These are phyloP conservation scores for Colletotrichum godetiae DNA, from an alignment of 2,329 filamentous ascomycete genomes.

Conservation along the genomic window DNA sequence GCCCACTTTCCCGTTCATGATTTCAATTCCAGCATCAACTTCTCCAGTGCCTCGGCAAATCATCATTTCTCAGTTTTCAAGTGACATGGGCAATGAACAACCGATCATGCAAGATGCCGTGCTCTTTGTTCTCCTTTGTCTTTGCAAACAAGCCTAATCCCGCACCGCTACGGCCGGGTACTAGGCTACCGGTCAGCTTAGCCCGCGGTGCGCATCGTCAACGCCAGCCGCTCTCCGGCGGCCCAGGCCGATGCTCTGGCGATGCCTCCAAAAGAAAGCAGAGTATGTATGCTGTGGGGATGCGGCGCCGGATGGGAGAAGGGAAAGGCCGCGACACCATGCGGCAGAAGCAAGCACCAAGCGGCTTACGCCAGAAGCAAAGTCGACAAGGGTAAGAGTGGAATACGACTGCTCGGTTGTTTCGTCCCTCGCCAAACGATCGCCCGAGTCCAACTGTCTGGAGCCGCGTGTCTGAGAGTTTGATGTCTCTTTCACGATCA, in stretches of 20 bases:
- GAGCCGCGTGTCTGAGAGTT: not conserved
- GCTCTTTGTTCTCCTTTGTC: not conserved
- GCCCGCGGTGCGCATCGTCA: not conserved
- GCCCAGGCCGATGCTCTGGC: slow-evolving; percentile 22
- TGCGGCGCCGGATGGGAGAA: not conserved
- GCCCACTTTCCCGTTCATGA: not conserved
- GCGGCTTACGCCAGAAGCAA: slow-evolving; percentile 12
- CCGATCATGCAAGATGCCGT: not conserved
- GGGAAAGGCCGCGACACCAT: slow-evolving; percentile 14
- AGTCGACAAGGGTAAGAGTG: not conserved
- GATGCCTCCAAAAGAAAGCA: slow-evolving; percentile 20
- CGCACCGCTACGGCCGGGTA: not conserved
- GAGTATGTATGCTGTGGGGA: slow-evolving; percentile 7
- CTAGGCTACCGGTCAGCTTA: not conserved
- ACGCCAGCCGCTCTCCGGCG: not conserved
- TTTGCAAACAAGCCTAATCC: not conserved
- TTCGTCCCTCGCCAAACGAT: slow-evolving; percentile 2
- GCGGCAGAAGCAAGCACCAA: slow-evolving; percentile 8
- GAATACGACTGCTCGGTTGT: not conserved
- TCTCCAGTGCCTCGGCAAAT: not conserved
- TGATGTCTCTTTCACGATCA: not conserved
- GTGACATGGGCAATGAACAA: not conserved
- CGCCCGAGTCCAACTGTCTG: slow-evolving; percentile 1
- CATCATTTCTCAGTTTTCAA: not conserved
- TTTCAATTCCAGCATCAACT: not conserved